These are phyloP conservation scores for Pestalotiopsis sp. DNA, from an alignment of 2,329 filamentous ascomycete species.

Conservation along the genomic window DNA sequence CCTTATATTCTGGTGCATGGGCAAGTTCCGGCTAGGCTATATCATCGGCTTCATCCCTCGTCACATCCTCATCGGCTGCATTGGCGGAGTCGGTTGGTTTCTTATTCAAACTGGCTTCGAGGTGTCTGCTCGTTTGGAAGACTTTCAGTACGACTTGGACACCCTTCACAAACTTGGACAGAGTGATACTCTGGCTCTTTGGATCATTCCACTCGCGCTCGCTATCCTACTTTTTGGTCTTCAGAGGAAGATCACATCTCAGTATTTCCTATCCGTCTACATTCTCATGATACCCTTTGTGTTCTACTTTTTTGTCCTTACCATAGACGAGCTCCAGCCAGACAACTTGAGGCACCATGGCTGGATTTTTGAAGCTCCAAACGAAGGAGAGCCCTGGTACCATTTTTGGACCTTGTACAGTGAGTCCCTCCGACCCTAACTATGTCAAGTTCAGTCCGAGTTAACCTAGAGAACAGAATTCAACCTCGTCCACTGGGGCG, in stretches of 20 bases:
- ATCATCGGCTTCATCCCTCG: constrained; percentile 96
- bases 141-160: constrained; percentile 77
- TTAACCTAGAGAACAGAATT: constrained; percentile 62
- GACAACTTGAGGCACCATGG: constrained; percentile 70
- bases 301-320: constrained; percentile 78
- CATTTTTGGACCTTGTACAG: constrained; percentile 96
- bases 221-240: constrained; percentile 77
- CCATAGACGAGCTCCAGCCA: constrained; percentile 69
- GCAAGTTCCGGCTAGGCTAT: constrained; percentile 83
- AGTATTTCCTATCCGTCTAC: constrained; percentile 84
- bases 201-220: constrained; percentile 78
- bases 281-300: constrained; percentile 78
- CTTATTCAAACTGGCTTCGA: constrained; percentile 89
- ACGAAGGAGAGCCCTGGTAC: constrained; percentile 89
- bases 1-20: constrained; percentile 88
- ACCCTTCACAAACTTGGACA: constrained; percentile 77
- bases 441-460: constrained; percentile 9
- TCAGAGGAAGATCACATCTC: constrained; percentile 76
- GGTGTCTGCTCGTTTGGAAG: constrained; percentile 86
- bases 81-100: constrained; percentile 96
- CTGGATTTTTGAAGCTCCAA: constrained; percentile 91
- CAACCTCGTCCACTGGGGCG: constrained; percentile 78
- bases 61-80: constrained; percentile 95
- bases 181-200: constrained; percentile 76
- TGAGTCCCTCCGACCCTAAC: constrained; percentile 47